phyloP scores from a whole-genome alignment of 2,329 filamentous ascomycete genomes.

The Cladophialophora exuberans region DNA sequence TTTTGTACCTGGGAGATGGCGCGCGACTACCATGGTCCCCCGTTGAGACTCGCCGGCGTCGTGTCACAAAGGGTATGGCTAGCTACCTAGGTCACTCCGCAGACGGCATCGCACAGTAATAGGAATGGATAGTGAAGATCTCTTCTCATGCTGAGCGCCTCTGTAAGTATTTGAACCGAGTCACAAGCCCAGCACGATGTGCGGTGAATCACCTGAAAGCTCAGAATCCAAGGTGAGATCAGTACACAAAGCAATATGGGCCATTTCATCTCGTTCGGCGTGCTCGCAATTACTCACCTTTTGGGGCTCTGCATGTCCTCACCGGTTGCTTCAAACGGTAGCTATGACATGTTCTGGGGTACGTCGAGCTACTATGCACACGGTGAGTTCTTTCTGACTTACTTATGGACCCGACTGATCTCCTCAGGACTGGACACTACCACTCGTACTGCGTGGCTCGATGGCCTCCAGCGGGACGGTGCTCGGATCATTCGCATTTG shows the following conservation, averaged over 20 bases:
- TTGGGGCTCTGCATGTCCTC: background rate
- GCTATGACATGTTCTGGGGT: constrained; percentile 14
- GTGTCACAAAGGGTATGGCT: background rate
- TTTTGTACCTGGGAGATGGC: background rate
- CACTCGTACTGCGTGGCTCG: constrained; percentile 3
- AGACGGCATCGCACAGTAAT: too few relatives aligned
- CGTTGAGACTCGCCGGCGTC: background rate
- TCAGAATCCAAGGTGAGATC: too few relatives aligned
- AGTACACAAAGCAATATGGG: too few relatives aligned
- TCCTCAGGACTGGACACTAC: constrained; percentile 2
- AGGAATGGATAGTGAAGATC: background rate
- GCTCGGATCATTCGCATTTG: constrained; percentile 3
- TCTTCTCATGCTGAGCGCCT: background rate
- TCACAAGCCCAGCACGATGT: too few relatives aligned
- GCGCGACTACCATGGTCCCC: background rate
- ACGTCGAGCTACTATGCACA: constrained; percentile 12
- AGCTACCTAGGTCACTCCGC: too few relatives aligned
- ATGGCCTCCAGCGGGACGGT: constrained; percentile 8
- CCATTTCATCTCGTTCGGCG: background rate
- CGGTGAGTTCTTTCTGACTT: background rate
- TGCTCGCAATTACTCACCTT: background rate
- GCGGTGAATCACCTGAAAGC: too few relatives aligned
- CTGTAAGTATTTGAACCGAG: background rate
- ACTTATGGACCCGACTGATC: background rate
- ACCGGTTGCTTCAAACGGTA: background rate